Conservation (phyloP, 73 alveolate species). For the Urostyla sp. region DNA sequence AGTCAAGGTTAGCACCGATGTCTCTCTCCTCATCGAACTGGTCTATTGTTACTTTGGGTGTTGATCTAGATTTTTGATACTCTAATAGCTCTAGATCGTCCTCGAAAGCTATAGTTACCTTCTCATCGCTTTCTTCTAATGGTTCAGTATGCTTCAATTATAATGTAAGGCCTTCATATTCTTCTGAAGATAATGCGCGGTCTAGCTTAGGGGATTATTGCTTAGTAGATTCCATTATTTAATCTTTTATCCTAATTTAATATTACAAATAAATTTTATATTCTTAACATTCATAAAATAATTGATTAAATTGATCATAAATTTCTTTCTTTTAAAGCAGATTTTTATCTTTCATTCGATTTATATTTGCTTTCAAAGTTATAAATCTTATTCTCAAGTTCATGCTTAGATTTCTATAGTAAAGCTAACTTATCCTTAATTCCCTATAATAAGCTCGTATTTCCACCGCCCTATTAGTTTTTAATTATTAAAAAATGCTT, state of each 20-base stretch:
- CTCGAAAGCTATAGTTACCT: background rate
- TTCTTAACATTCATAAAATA: background rate
- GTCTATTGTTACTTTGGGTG: slow-evolving; percentile 35
- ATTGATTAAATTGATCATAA: background rate
- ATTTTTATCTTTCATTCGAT: background rate
- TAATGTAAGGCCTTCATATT: slow-evolving; percentile 16
- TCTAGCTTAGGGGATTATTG: too few species aligned
- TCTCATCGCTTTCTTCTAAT: background rate
- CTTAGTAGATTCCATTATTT: too few species aligned
- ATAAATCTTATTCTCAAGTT: slow-evolving; percentile 30
- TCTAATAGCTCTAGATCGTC: slow-evolving; percentile 46
- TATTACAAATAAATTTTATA: too few species aligned
- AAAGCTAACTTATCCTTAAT: slow-evolving; percentile 50
- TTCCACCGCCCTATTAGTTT: background rate
- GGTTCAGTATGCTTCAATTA: background rate
- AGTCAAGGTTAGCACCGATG: too few species aligned
- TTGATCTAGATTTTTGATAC: slow-evolving; percentile 39
- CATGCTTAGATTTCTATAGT: slow-evolving; percentile 47
- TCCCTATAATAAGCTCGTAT: slow-evolving; percentile 34
- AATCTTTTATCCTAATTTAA: too few species aligned
- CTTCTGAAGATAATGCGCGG: background rate
- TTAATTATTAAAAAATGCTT: background rate
- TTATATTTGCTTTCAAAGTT: slow-evolving; percentile 25
- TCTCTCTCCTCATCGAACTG: slow-evolving; percentile 42
- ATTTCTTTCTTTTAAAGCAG: background rate